Evolutionary conservation across 352 stramenopile genomes (phyloP).

Genomic region (Nothophytophthora sp.): DNA sequence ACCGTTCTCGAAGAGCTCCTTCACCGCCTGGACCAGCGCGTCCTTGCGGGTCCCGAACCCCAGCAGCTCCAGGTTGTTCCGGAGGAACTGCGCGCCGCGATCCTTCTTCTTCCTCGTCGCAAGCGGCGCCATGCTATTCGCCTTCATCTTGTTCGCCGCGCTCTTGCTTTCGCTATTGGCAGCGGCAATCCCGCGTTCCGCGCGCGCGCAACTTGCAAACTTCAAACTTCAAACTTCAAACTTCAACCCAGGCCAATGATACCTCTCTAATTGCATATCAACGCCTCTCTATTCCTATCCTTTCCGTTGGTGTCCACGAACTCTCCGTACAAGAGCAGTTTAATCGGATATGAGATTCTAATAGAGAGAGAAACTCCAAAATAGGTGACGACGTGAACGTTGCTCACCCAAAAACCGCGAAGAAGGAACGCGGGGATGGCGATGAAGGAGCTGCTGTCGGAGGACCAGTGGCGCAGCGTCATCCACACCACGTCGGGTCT

Average conservation of each 20-base stretch:
- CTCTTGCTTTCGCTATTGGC: slow-evolving; percentile 1
- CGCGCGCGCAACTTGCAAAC: too few relatives aligned
- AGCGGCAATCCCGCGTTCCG: too few relatives aligned
- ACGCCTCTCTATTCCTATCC: too few relatives aligned
- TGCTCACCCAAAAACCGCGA: too few relatives aligned
- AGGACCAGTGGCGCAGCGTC: slow-evolving; percentile 68
- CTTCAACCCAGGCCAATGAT: slow-evolving; percentile 21
- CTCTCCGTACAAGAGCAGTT: background rate
- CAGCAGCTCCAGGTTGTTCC: slow-evolving; percentile 69
- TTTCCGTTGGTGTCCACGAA: too few relatives aligned
- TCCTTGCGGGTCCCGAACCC: slow-evolving; percentile 63
- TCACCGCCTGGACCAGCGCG: slow-evolving; percentile 73
- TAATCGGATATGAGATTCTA: background rate
- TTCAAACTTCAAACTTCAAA: slow-evolving; percentile 18
- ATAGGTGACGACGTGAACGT: background rate
- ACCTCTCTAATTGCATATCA: too few relatives aligned
- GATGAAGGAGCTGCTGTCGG: slow-evolving; percentile 50
- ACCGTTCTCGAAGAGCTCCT: slow-evolving; percentile 87
- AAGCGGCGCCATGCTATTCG: too few relatives aligned
- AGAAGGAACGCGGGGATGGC: too few relatives aligned
- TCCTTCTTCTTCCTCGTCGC: slow-evolving; percentile 20
- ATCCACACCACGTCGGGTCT: slow-evolving; percentile 72
- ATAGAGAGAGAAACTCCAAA: background rate
- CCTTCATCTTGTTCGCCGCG: slow-evolving; percentile 4
- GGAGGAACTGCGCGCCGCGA: slow-evolving; percentile 56